phyloP scores from a whole-genome alignment of 176 grass and related monocot species.

The Zoysia japonica region DNA sequence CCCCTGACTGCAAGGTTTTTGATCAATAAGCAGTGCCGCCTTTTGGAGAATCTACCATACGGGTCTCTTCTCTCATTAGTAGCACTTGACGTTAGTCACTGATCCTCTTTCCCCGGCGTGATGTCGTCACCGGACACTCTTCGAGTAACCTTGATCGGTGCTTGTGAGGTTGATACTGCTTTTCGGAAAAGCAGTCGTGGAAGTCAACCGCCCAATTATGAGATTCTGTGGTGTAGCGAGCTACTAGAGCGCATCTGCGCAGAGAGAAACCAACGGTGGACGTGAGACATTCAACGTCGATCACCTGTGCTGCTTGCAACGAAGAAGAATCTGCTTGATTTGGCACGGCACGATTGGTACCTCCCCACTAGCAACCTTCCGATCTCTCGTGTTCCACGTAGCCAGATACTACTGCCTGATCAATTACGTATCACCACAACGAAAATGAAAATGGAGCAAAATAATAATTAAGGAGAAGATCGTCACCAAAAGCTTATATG shows the following conservation, averaged over 20 bases:
- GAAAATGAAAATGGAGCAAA: neutral
- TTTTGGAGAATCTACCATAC: slow-evolving; percentile 4
- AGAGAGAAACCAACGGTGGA: slow-evolving; percentile 42
- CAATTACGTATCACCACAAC: neutral
- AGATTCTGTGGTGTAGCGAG: slow-evolving; percentile 24
- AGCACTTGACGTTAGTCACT: slow-evolving; percentile 21
- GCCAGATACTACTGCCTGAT: neutral
- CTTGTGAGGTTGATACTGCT: neutral
- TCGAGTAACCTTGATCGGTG: neutral
- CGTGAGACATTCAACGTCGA: neutral
- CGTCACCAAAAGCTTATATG: neutral
- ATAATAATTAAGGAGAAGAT: neutral
- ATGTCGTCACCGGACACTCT: slow-evolving; percentile 25
- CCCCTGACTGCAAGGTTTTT: neutral
- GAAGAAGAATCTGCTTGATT: slow-evolving; percentile 42
- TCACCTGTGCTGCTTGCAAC: neutral
- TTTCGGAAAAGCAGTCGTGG: neutral
- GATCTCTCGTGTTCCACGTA: neutral
- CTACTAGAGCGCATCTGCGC: neutral
- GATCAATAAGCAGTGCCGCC: neutral
- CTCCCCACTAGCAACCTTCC: neutral
- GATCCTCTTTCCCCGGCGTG: neutral
- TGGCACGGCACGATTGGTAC: slow-evolving; percentile 39
- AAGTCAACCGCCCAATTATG: slow-evolving; percentile 28
- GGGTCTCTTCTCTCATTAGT: neutral